phyloP scores from a whole-genome alignment of 2,329 filamentous ascomycete genomes.

The Epichloe hybrida region DNA sequence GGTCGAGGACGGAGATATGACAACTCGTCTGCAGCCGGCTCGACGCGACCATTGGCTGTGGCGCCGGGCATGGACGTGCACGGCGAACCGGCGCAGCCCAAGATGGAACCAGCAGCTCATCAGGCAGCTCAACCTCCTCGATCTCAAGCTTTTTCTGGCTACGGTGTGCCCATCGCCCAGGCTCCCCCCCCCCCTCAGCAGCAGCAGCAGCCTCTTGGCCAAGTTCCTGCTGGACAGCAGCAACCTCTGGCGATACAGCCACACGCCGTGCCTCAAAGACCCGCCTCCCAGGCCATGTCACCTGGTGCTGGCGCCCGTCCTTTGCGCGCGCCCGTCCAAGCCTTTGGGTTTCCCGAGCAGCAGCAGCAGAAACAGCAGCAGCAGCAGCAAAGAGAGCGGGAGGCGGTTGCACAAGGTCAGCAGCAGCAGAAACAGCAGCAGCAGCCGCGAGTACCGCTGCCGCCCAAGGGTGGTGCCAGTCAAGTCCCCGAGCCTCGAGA shows the following conservation, averaged over 20 bases:
- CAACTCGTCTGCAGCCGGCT: slow-evolving; percentile 18
- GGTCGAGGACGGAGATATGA: slow-evolving; percentile 38
- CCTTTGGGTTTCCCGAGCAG: slow-evolving; percentile 31
- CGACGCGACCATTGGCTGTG: slow-evolving; percentile 31
- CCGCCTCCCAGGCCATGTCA: slow-evolving; percentile 32
- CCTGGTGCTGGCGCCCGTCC: slow-evolving; percentile 25
- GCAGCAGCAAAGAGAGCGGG: slow-evolving; percentile 10
- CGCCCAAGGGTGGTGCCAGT: background rate
- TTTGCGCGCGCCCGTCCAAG: slow-evolving; percentile 27
- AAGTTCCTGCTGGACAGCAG: slow-evolving; percentile 5
- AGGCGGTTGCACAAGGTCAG: slow-evolving; percentile 3
- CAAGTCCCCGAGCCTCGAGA: slow-evolving; percentile 6
- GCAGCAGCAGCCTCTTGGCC: slow-evolving; percentile 10
- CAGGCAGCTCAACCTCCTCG: slow-evolving; percentile 15
- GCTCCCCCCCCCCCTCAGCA: slow-evolving; percentile 12
- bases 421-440: slow-evolving; percentile 12
- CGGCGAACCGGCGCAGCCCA: slow-evolving; percentile 31
- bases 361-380: slow-evolving; percentile 16
- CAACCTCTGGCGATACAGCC: slow-evolving; percentile 21
- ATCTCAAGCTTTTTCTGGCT: slow-evolving; percentile 27
- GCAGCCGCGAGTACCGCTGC: slow-evolving; percentile 2
- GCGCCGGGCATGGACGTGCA: slow-evolving; percentile 30
- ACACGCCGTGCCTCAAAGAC: slow-evolving; percentile 25
- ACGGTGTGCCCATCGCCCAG: slow-evolving; percentile 34
- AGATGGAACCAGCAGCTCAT: slow-evolving; percentile 26